phyloP scores from a whole-genome alignment of 495 filamentous ascomycete genomes.

The Platismatia glauca region DNA sequence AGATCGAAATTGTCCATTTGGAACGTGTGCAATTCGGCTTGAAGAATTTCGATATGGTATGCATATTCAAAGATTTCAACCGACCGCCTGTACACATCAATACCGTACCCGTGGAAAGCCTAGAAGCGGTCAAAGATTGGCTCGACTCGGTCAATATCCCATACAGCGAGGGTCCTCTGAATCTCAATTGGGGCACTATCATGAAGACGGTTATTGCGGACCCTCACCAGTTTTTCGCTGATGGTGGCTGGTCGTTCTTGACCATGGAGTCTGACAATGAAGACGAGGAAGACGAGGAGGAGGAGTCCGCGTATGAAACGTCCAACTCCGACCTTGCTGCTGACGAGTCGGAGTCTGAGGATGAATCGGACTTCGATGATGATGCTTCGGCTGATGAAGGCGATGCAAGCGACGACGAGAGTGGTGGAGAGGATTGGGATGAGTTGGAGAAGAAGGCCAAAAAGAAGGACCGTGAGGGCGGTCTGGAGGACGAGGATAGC shows the following conservation, averaged over 20 bases:
- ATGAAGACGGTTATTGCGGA: conserved; percentile 98
- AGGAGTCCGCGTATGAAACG: conserved; percentile 89
- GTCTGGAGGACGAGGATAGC: conserved; percentile 60
- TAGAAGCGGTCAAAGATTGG: conserved; percentile 97
- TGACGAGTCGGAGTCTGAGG: conserved; percentile 70
- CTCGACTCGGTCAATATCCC: conserved; percentile 90
- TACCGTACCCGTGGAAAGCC: conserved; percentile 89
- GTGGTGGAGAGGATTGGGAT: conserved; percentile 87
- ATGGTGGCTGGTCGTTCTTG: conserved; percentile 94
- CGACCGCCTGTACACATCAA: conserved; percentile 86
- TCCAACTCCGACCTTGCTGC: conserved; percentile 72
- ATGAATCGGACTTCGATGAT: conserved; percentile 87
- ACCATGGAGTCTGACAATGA: conserved; percentile 81
- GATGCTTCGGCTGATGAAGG: conserved; percentile 72
- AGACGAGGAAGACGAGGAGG: conserved; percentile 65
- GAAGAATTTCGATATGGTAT: conserved; percentile 98
- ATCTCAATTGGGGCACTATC: conserved; percentile 96
- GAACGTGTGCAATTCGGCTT: conserved; percentile 96
- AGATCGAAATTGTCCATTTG: conserved; percentile 93
- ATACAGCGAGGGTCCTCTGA: conserved; percentile 89
- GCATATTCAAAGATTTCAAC: conserved; percentile 94
- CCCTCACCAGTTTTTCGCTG: conserved; percentile 86
- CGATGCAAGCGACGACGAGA: conserved; percentile 68
- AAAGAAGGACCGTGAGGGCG: conserved; percentile 71
- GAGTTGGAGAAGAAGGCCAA: conserved; percentile 85